Conservation (phyloP, 1,139 yeast genomes). For the Spathaspora jeffriesii region DNA sequence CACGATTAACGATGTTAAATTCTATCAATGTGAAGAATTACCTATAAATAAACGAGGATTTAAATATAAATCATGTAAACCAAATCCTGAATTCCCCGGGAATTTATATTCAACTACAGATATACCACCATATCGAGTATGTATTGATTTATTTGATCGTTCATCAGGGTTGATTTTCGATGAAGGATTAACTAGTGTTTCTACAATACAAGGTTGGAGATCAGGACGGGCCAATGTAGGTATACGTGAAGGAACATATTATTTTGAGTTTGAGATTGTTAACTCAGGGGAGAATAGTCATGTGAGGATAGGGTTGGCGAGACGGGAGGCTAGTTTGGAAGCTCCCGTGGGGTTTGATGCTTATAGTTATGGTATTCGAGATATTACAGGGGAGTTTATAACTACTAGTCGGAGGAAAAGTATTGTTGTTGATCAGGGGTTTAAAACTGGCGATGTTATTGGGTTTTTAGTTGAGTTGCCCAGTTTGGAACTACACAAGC, state of each 20-base stretch:
- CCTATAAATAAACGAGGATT: constrained; percentile 83
- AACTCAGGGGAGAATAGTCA: constrained; percentile 52
- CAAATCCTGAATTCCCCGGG: constrained; percentile 61
- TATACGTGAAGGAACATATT: constrained; percentile 77
- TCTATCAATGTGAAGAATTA: constrained; percentile 65
- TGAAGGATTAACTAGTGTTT: constrained; percentile 41
- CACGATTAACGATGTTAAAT: constrained; percentile 21
- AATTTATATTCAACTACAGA: constrained; percentile 76
- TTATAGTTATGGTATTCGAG: constrained; percentile 90
- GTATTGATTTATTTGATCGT: constrained; percentile 74
- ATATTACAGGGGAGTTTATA: constrained; percentile 74
- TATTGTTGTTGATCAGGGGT: constrained; percentile 49
- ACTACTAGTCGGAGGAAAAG: constrained; percentile 71
- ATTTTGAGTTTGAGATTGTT: constrained; percentile 69
- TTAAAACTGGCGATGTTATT: constrained; percentile 76
- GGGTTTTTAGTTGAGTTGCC: constrained; percentile 85
- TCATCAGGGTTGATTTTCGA: constrained; percentile 59
- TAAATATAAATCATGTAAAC: constrained; percentile 78
- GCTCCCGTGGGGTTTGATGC: constrained; percentile 98
- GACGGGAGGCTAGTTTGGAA: constrained; percentile 87
- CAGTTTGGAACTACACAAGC: constrained; percentile 38
- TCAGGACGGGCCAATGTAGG: constrained; percentile 76
- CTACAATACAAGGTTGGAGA: constrained; percentile 77
- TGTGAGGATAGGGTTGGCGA: constrained; percentile 78
- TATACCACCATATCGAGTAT: constrained; percentile 61